Evolutionary conservation across 495 filamentous ascomycete species (phyloP).

Genomic region (Podospora pseudopauciseta): DNA sequence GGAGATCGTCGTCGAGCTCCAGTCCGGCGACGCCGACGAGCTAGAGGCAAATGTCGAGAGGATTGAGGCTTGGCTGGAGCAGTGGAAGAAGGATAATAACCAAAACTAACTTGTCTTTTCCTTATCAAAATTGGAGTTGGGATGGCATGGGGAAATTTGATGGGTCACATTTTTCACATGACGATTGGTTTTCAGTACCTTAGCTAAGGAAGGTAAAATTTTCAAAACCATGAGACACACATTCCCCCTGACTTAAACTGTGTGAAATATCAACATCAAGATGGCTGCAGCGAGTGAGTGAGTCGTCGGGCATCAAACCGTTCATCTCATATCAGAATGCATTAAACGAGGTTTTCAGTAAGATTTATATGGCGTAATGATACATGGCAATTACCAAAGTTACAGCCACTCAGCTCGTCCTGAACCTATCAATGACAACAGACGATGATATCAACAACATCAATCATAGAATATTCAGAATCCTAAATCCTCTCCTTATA

Average conservation of each 20-base stretch:
- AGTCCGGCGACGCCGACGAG: conserved; percentile 74
- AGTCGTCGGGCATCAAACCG: not conserved
- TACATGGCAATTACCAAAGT: no score
- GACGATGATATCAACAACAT: no score
- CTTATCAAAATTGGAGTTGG: not conserved
- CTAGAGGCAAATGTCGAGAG: conserved; percentile 83
- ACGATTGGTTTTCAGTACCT: no score
- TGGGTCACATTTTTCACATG: no score
- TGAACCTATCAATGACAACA: no score
- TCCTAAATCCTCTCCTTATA: no score
- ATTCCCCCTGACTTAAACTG: no score
- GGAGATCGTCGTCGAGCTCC: conserved; percentile 86
- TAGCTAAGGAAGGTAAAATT: no score
- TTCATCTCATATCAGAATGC: not conserved
- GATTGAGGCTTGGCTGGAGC: conserved; percentile 73
- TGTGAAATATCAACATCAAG: not conserved
- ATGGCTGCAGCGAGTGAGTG: not conserved
- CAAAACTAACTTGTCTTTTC: not conserved
- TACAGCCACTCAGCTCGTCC: no score
- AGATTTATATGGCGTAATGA: no score
- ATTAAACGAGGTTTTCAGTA: not conserved
- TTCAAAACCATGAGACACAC: no score
- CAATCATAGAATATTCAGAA: no score
- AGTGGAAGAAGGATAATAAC: conserved; percentile 69
- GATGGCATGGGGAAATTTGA: not conserved